Conservation (phyloP, 2,329 filamentous ascomycete species). For the Nemania diffusa region DNA sequence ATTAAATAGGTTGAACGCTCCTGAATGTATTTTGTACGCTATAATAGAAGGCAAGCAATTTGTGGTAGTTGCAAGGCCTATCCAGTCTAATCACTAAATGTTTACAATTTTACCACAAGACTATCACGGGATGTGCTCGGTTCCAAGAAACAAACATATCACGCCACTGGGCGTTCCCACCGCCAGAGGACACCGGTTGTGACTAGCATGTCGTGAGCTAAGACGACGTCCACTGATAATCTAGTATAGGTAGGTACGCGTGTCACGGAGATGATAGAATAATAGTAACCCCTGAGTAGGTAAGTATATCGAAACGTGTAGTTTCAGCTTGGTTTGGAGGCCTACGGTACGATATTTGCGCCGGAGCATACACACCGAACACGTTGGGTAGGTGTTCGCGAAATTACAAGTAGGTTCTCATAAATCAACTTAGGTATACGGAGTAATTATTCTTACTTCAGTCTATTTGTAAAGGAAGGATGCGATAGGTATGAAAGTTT, state of each 20-base stretch:
- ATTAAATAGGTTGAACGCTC: slow-evolving; percentile 2
- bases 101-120: background rate
- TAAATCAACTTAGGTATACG: background rate
- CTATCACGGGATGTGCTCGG: background rate
- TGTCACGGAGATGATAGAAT: background rate
- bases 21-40: slow-evolving; percentile 2
- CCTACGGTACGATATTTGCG: background rate
- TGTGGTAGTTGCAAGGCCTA: background rate
- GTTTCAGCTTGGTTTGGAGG: slow-evolving; percentile 9
- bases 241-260: background rate
- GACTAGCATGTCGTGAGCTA: background rate
- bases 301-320: background rate
- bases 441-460: background rate
- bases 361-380: slow-evolving; percentile 1
- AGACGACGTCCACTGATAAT: background rate
- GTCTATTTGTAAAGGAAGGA: background rate
- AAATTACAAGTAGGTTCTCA: background rate
- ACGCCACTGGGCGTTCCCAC: background rate
- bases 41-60: slow-evolving; percentile 1
- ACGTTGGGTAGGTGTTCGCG: background rate
- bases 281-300: slow-evolving; percentile 2
- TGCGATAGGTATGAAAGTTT: background rate
- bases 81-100: slow-evolving; percentile 2
- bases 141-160: background rate
- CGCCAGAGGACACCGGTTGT: background rate